Evolutionary conservation across 176 grass and related monocot species (phyloP).

Genomic region (Triticum timopheevii): DNA sequence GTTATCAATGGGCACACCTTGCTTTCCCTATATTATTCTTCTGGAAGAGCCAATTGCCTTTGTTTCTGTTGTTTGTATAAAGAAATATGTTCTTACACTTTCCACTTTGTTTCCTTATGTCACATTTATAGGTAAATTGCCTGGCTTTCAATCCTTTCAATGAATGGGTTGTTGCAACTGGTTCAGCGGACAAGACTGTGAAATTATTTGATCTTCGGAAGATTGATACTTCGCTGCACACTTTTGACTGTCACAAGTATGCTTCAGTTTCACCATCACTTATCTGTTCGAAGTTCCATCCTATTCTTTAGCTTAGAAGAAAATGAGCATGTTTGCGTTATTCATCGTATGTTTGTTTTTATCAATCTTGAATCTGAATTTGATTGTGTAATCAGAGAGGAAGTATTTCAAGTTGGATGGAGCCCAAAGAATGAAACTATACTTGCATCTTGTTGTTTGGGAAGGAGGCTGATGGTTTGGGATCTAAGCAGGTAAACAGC

Average conservation of each 20-base stretch:
- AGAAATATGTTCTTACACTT: not conserved
- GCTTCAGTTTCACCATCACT: slow-evolving; percentile 2
- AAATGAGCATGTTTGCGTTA: not conserved
- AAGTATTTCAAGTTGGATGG: slow-evolving; percentile 99
- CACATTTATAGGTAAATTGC: slow-evolving; percentile 76
- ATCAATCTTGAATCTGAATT: not conserved
- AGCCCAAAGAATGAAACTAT: slow-evolving; percentile 96
- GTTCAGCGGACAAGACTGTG: slow-evolving; percentile 95
- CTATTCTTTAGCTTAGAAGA: slow-evolving; percentile 15
- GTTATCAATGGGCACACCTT: not conserved
- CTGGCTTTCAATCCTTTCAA: slow-evolving; percentile 98
- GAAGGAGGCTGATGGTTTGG: slow-evolving; percentile 98
- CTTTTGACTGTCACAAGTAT: slow-evolving; percentile 93
- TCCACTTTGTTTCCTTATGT: slow-evolving; percentile 12
- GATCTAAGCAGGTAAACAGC: slow-evolving; percentile 84
- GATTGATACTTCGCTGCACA: slow-evolving; percentile 70
- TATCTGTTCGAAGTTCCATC: not conserved
- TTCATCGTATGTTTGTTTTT: not conserved
- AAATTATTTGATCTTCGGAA: slow-evolving; percentile 99
- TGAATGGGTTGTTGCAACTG: slow-evolving; percentile 98
- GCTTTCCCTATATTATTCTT: not conserved
- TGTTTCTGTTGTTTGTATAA: not conserved
- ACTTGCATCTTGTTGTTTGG: slow-evolving; percentile 92
- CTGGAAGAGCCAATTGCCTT: not conserved
- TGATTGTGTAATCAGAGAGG: slow-evolving; percentile 65